A percentile compares a stretch with the other conserved stretches of the same genome.
These are phyloP conservation scores for Aspergillus novoparasiticus DNA, from an alignment of 2,329 filamentous ascomycete species.

Conservation along the genomic window DNA sequence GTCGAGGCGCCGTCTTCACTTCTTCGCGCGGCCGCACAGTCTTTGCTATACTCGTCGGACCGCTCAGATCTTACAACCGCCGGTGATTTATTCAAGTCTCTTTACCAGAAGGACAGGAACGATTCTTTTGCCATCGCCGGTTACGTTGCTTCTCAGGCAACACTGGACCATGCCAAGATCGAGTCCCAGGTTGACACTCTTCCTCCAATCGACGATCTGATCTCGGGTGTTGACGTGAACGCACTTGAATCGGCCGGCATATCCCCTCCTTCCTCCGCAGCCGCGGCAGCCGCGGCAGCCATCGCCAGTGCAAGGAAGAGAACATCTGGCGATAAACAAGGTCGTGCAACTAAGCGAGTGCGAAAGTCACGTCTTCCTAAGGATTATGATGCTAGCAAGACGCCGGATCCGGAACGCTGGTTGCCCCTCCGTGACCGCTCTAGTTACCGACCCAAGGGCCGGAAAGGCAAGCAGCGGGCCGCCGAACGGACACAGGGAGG, in stretches of 20 bases:
- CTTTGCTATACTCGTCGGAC: slow-evolving; percentile 75
- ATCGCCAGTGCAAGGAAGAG: slow-evolving; percentile 45
- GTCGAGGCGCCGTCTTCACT: slow-evolving; percentile 64
- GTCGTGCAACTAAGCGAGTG: slow-evolving; percentile 43
- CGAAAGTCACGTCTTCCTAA: slow-evolving; percentile 52
- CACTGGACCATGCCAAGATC: slow-evolving; percentile 43
- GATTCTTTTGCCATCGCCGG: slow-evolving; percentile 77
- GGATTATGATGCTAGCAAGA: slow-evolving; percentile 69
- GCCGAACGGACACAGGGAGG: slow-evolving; percentile 83
- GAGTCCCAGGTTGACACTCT: slow-evolving; percentile 42
- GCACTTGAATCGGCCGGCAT: slow-evolving; percentile 51
- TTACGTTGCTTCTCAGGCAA: slow-evolving; percentile 79
- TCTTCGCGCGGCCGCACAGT: slow-evolving; percentile 77
- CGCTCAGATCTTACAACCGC: slow-evolving; percentile 69
- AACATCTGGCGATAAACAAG: slow-evolving; percentile 34
- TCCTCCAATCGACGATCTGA: slow-evolving; percentile 44
- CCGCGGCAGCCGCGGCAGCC: slow-evolving; percentile 34
- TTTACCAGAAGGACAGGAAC: slow-evolving; percentile 64
- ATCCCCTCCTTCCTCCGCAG: slow-evolving; percentile 34
- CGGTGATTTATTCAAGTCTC: slow-evolving; percentile 73
- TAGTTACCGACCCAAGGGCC: slow-evolving; percentile 85
- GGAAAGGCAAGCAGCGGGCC: slow-evolving; percentile 85
- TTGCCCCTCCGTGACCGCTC: slow-evolving; percentile 86
- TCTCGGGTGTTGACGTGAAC: slow-evolving; percentile 45
- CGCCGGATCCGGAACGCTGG: slow-evolving; percentile 89